A percentile compares a stretch with the other conserved stretches of the same genome.
Conservation (phyloP, 208 protist species). For the Kentomonas sorsogonicus region DNA sequence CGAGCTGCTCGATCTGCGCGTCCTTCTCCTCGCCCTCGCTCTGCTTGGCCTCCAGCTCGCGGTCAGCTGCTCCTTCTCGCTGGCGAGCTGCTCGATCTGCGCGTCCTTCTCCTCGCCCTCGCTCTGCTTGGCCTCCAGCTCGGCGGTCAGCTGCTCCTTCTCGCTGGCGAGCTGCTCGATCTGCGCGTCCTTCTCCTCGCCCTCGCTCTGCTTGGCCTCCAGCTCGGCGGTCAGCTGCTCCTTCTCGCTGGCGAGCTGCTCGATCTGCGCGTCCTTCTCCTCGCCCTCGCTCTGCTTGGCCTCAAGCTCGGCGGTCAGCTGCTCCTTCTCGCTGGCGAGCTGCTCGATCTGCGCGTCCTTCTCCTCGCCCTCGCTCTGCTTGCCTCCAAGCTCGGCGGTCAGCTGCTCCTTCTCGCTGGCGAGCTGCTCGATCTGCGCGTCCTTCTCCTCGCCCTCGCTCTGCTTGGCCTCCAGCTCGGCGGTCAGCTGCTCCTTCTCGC, state of each 20-base stretch:
- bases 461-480: constrained; percentile 6
- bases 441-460: constrained; percentile 6
- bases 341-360: not conserved
- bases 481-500: not conserved
- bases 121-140: not conserved
- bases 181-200: constrained; percentile 5
- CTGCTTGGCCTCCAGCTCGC: constrained; percentile 7
- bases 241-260: not conserved
- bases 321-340: not conserved
- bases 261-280: constrained; percentile 1
- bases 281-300: not conserved
- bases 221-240: not conserved
- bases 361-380: constrained; percentile 8
- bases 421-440: not conserved
- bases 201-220: constrained; percentile 8
- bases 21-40: not conserved
- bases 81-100: not conserved
- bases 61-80: constrained; percentile 5
- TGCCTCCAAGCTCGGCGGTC: constrained; percentile 3
- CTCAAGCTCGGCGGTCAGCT: not conserved
- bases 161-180: constrained; percentile 2
- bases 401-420: not conserved
- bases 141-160: not conserved
- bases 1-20: not conserved
- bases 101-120: constrained; percentile 3